A percentile compares a stretch with the other conserved stretches of the same genome.
phyloP scores from a whole-genome alignment of 768 basidiomycete species.

The Clathrus columnatus region DNA sequence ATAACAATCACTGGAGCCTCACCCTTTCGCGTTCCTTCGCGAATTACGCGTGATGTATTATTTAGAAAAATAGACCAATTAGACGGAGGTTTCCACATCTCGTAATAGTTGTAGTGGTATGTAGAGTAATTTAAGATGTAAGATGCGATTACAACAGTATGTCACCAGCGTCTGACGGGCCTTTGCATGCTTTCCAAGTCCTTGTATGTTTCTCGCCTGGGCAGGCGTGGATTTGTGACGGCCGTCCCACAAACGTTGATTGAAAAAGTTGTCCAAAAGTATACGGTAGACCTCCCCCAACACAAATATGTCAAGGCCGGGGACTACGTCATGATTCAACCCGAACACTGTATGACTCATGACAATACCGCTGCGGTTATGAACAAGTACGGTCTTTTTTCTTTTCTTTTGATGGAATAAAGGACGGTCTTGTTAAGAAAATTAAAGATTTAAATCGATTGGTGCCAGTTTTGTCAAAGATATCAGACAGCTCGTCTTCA shows the following conservation, averaged over 20 bases:
- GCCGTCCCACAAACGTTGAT: constrained; percentile 72
- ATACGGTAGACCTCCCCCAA: constrained; percentile 80
- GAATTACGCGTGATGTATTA: constrained; percentile 1
- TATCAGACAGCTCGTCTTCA: constrained; percentile 84
- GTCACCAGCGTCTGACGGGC: too few relatives aligned
- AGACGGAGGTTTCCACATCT: not conserved
- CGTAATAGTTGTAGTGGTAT: too few relatives aligned
- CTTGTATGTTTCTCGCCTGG: too few relatives aligned
- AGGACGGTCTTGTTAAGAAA: not conserved
- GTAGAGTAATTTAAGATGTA: too few relatives aligned
- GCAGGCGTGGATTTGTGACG: too few relatives aligned
- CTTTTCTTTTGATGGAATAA: constrained; percentile 2
- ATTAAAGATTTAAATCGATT: constrained; percentile 81
- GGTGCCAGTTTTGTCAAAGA: constrained; percentile 80
- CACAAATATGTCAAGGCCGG: constrained; percentile 82
- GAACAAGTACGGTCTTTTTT: constrained; percentile 61
- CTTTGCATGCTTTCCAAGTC: too few relatives aligned
- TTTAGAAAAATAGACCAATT: constrained; percentile 8
- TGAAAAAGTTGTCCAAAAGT: constrained; percentile 96
- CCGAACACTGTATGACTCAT: constrained; percentile 97
- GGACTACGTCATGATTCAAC: constrained; percentile 99
- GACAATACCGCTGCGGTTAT: constrained; percentile 99
- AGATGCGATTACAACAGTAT: too few relatives aligned
- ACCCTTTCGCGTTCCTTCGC: constrained; percentile 6
- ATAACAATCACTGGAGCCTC: too few relatives aligned